Percentiles rank a stretch among this genome's conserved stretches.
Conservation (phyloP, 257 asterid genomes). For the Nicotiana tomentosiformis region DNA sequence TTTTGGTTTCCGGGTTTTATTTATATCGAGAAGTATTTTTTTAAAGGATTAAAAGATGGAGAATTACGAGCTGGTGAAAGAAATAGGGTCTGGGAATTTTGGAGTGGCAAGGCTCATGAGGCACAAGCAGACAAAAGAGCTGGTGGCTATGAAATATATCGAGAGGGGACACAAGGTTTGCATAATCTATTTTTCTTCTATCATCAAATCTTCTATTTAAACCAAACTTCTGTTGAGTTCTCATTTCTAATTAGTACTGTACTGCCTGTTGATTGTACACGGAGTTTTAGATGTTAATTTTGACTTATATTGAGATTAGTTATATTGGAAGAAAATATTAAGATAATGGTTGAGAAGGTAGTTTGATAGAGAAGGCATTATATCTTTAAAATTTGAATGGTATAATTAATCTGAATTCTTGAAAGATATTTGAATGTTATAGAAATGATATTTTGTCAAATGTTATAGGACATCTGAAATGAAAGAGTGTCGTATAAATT, state of each 20-base stretch:
- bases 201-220: background rate
- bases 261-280: background rate
- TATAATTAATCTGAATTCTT: background rate
- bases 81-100: conserved; percentile 53
- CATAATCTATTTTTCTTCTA: background rate
- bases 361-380: background rate
- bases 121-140: conserved; percentile 91
- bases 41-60: conserved; percentile 40
- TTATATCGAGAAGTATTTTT: background rate
- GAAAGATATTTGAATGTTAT: background rate
- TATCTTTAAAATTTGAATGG: background rate
- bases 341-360: background rate
- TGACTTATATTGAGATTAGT: background rate
- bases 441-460: background rate
- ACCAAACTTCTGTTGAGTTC: background rate
- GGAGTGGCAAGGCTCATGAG: conserved; percentile 21
- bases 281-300: background rate
- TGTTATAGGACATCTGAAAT: background rate
- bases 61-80: conserved; percentile 90
- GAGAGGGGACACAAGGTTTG: conserved; percentile 91
- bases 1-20: too few species aligned
- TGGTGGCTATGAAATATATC: conserved; percentile 93
- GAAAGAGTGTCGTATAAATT: background rate
- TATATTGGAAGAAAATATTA: background rate
- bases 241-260: background rate